phyloP scores from a whole-genome alignment of 495 filamentous ascomycete species.

The Aspergillus steynii region DNA sequence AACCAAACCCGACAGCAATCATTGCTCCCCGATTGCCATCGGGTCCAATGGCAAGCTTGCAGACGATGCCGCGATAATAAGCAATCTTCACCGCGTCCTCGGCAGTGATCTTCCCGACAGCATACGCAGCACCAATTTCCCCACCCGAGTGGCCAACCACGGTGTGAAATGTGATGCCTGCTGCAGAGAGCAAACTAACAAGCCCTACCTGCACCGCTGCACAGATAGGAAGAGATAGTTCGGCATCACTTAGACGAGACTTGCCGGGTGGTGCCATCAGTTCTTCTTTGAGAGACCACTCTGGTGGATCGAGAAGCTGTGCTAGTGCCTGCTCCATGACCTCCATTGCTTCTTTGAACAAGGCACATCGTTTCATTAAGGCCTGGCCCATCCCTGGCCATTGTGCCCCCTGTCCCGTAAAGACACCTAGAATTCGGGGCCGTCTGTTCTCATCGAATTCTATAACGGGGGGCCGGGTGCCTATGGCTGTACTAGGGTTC shows the following conservation, averaged over 20 bases:
- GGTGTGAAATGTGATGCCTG: constrained; percentile 1
- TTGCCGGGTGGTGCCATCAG: neutral
- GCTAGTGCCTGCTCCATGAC: constrained; percentile 14
- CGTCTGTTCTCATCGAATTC: constrained; percentile 4
- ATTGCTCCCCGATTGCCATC: constrained; percentile 8
- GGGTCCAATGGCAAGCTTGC: constrained; percentile 4
- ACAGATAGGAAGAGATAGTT: neutral
- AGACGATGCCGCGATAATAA: constrained; percentile 23
- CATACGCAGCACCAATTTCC: constrained; percentile 32
- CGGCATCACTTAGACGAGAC: neutral
- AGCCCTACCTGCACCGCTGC: neutral
- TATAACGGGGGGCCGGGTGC: constrained; percentile 3
- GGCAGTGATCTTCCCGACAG: constrained; percentile 22
- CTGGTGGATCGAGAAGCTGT: constrained; percentile 16
- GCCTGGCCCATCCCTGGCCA: constrained; percentile 23
- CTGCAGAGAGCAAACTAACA: neutral
- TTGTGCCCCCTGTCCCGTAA: constrained; percentile 31
- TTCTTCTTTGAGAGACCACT: constrained; percentile 6
- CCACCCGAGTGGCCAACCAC: constrained; percentile 29
- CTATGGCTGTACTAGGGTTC: constrained; percentile 3
- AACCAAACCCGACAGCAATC: constrained; percentile 14
- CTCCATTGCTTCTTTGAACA: constrained; percentile 11
- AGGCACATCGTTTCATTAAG: constrained; percentile 2
- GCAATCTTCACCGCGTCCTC: constrained; percentile 26
- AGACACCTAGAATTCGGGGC: constrained; percentile 15